phyloP scores from a whole-genome alignment of 83 land plant genomes.

The Diphasiastrum complanatum region DNA sequence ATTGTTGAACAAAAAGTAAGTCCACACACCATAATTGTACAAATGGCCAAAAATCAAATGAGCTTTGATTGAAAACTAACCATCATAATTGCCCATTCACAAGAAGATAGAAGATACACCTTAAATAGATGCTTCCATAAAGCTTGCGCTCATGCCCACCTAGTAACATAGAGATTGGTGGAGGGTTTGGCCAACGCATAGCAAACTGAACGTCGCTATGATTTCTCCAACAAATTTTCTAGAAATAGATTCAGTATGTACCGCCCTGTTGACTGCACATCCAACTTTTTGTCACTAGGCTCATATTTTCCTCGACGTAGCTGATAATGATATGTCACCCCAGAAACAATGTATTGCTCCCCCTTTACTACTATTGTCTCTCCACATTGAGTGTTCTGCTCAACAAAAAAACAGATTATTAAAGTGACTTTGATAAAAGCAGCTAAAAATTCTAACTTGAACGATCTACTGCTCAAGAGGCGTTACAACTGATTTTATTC shows the following conservation, averaged over 20 bases:
- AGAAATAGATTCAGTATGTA: conserved; percentile 36
- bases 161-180: no score
- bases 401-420: not conserved
- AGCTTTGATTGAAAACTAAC: no score
- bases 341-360: conserved; percentile 41
- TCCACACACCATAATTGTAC: no score
- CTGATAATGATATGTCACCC: conserved; percentile 37
- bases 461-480: not conserved
- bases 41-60: no score
- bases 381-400: conserved; percentile 43
- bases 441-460: not conserved
- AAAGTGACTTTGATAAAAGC: not conserved
- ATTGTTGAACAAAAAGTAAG: no score
- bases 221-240: conserved; percentile 28
- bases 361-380: conserved; percentile 41
- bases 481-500: not conserved
- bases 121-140: no score
- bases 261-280: conserved; percentile 39
- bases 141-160: no score
- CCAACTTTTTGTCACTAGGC: conserved; percentile 33
- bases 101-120: no score
- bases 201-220: no score
- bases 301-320: conserved; percentile 38
- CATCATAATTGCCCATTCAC: no score
- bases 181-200: no score